These are phyloP conservation scores for Osmanthus fragrans DNA, from an alignment of 257 asterid species.

Conservation along the genomic window DNA sequence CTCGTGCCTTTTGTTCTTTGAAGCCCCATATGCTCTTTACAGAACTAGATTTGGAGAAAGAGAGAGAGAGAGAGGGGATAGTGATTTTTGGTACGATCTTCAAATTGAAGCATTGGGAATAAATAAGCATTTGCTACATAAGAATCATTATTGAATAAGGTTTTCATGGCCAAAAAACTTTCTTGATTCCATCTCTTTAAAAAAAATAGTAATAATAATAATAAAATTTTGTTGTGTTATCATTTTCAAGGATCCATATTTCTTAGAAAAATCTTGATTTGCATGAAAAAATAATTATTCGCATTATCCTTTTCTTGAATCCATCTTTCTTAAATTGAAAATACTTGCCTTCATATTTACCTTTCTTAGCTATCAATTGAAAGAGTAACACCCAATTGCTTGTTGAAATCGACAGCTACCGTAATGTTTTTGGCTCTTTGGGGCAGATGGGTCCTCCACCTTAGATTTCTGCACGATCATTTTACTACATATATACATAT, in stretches of 20 bases:
- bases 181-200: background rate
- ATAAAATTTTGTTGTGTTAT: background rate
- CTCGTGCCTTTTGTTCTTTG: slow-evolving; percentile 25
- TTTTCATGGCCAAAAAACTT: slow-evolving; percentile 2
- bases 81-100: slow-evolving; percentile 18
- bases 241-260: background rate
- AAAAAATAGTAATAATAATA: too few relatives aligned
- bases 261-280: background rate
- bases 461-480: background rate
- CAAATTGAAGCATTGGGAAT: slow-evolving; percentile 32
- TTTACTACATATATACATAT: background rate
- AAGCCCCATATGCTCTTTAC: slow-evolving; percentile 9
- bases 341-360: slow-evolving; percentile 2
- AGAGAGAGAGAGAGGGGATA: background rate
- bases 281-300: background rate
- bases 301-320: background rate
- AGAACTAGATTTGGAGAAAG: slow-evolving; percentile 36
- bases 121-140: slow-evolving; percentile 9
- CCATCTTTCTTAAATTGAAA: background rate
- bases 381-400: slow-evolving; percentile 49
- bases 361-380: slow-evolving; percentile 35
- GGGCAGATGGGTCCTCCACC: slow-evolving; percentile 30
- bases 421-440: slow-evolving; percentile 34
- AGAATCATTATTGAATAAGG: background rate
- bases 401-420: slow-evolving; percentile 62